These are phyloP conservation scores for Bipolaris oryzae DNA, from an alignment of 2,329 filamentous ascomycete genomes.

Conservation along the genomic window DNA sequence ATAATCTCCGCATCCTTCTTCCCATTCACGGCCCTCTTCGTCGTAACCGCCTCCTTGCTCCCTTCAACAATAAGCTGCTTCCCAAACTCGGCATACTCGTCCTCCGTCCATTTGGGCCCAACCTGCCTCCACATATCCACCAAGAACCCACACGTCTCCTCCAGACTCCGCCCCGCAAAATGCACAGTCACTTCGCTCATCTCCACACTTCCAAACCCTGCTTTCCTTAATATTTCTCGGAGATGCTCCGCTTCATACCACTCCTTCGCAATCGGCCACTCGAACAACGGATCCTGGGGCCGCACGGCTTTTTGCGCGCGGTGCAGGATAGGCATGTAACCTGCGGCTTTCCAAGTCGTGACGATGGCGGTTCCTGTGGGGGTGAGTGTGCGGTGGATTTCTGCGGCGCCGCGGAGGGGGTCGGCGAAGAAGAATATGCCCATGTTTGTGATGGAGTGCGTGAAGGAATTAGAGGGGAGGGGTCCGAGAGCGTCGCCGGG, in stretches of 20 bases:
- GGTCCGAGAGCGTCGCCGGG: slow-evolving; percentile 19
- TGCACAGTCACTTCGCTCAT: slow-evolving; percentile 9
- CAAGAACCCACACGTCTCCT: slow-evolving; percentile 8
- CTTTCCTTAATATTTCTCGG: slow-evolving; percentile 7
- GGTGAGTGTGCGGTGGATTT: slow-evolving; percentile 48
- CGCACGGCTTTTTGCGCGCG: slow-evolving; percentile 13
- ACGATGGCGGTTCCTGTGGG: slow-evolving; percentile 46
- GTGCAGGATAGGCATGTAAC: slow-evolving; percentile 3
- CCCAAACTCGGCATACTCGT: slow-evolving; percentile 8
- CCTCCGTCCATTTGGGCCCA: slow-evolving; percentile 9
- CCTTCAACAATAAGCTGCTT: slow-evolving; percentile 4
- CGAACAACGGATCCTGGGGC: slow-evolving; percentile 11
- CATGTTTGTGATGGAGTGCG: slow-evolving; percentile 49
- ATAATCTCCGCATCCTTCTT: slow-evolving; percentile 5
- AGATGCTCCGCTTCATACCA: slow-evolving; percentile 17
- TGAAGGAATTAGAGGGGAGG: slow-evolving; percentile 40
- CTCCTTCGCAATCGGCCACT: slow-evolving; percentile 18
- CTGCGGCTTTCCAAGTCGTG: slow-evolving; percentile 22
- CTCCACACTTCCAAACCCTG: slow-evolving; percentile 14
- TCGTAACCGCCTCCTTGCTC: not conserved
- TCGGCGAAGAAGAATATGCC: slow-evolving; percentile 46
- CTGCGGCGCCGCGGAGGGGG: slow-evolving; percentile 28
- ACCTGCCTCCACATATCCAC: slow-evolving; percentile 10
- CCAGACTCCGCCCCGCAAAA: slow-evolving; percentile 13
- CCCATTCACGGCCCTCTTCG: slow-evolving; percentile 5